Evolutionary conservation across 306 rosid species (phyloP), one percentile per base, ranked within the genome.

Genomic region (Alnus glutinosa): DNA sequence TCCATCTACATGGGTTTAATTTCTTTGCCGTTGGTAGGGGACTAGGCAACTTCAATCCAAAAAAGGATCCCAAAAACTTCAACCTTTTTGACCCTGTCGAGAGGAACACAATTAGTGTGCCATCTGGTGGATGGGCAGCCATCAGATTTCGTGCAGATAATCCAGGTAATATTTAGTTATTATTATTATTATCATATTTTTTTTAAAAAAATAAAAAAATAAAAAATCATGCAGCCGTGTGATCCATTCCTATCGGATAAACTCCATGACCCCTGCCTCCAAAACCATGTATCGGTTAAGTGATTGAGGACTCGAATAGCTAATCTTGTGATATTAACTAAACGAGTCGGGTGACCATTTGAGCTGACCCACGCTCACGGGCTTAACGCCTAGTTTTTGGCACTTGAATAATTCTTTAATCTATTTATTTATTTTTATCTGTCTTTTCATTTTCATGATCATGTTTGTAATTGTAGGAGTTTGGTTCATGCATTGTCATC

Each of bases 401-500:
- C n/a, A n/a, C n/a, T n/a, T n/a, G n/a, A n/a, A 19, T 14, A 49
- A 57, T n/a, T 75, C 57, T 48, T 6, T 18, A 15, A 67, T 30
- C 18, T 23, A 32, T 55, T 19, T 1, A n/a, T n/a, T n/a, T n/a
- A n/a, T 28, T 62, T 16, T 62, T 2, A 67, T 50, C 1, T 18
- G 50, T 42, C n/a, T n/a, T n/a, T n/a, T 23, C 28, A 3, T 59
- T 12, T 66, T 73, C 55, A 9, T 70, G 19, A 36, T 74, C n/a
- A 34, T 39, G 5, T 4, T 47, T 83, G 66, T 13, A 32, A 66
- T 46, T 57, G 62, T 80, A 94, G 98, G 98, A 54, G 94, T 92
- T 37, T 94, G 98, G 98, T 94, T 94, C 87, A 7, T 94, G 92
- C 98, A 94, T 62, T 94, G 98, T 52, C 98, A 94, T 83, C 72